Conservation (phyloP, 371 early-diverging fungal genomes). For the Circinella umbellata region DNA sequence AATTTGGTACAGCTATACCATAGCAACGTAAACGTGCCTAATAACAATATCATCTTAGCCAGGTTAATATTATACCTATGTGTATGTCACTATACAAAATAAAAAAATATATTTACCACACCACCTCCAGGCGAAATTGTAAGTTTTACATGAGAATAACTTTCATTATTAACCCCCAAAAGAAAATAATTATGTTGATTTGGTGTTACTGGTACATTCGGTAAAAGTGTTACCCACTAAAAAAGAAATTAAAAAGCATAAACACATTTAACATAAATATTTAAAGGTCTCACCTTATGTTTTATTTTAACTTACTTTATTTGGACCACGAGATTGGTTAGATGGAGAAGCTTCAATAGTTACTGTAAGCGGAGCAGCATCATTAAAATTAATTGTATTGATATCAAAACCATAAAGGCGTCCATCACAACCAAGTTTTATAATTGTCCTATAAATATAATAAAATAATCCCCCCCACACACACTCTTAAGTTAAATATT, state of each 20-base stretch:
- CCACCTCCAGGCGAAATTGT: conserved; percentile 87
- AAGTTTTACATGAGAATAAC: conserved; percentile 69
- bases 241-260: not conserved
- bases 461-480: not conserved
- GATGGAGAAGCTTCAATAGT: conserved; percentile 53
- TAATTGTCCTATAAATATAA: conserved; percentile 51
- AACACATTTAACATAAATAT: not conserved
- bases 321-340: not conserved
- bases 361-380: conserved; percentile 70
- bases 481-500: too few species aligned
- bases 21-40: conserved; percentile 77
- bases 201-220: conserved; percentile 57
- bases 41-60: not conserved
- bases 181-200: conserved; percentile 69
- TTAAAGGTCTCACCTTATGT: not conserved
- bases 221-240: conserved; percentile 74
- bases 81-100: not conserved
- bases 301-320: not conserved
- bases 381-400: conserved; percentile 81
- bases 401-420: conserved; percentile 78
- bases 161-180: conserved; percentile 31
- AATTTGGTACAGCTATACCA: conserved; percentile 68
- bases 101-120: conserved; percentile 46
- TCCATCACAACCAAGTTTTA: conserved; percentile 76
- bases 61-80: not conserved